Base-by-base conservation (phyloP, 805 yeast species). In the Candida insectalens region DNA sequence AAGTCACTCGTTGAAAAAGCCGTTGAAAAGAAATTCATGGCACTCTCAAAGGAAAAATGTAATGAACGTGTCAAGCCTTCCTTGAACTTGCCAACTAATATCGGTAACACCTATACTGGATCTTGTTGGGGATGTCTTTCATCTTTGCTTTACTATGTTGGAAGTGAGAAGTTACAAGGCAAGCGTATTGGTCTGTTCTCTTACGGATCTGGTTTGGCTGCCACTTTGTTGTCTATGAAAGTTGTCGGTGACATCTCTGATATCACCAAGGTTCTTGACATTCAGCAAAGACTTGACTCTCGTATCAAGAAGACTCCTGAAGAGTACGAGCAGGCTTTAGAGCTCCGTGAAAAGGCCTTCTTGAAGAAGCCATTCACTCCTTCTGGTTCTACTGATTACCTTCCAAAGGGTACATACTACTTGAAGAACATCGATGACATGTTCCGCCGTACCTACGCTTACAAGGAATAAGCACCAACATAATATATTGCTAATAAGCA, bases 71-170 rank as follows among this genome's bases (percentile, higher is more conserved):
- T 92, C 38, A 66, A 67, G 33, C 92, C 95, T 23, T 77, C 95
- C 14, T 67, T 92, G 59, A 68, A 64, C 47, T 85, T 87, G 29
- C 89, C 97, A 54, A 89, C 97, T 43, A 89, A 89, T 64, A 85
- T 94, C 42, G 99, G 99, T 64, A 92, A 92, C 72, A 82, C 88
- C 83, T 92, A 92, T 73, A 84, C 97, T 29, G 97, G 88, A 43
- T 83, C 96, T 23, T 77, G 85, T 31, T 92, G 83, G 72, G 78
- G 94, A 23, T 74, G 95, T 6, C 70, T 92, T 39, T 71, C 89
- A 21, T 89, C 97, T 10, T 65, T 85, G 44, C 67, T 92, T 49
- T 74, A 70, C 55, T 82, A 68, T 54, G 81, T 80, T 42, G 88
- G 84, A 29, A 69, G 72, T 36, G 92, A 78, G 30, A 63, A 71